Percentiles rank a stretch among this genome's conserved stretches.
These are phyloP conservation scores for Crithidia bombi DNA, from an alignment of 208 protist species.

Conservation along the genomic window DNA sequence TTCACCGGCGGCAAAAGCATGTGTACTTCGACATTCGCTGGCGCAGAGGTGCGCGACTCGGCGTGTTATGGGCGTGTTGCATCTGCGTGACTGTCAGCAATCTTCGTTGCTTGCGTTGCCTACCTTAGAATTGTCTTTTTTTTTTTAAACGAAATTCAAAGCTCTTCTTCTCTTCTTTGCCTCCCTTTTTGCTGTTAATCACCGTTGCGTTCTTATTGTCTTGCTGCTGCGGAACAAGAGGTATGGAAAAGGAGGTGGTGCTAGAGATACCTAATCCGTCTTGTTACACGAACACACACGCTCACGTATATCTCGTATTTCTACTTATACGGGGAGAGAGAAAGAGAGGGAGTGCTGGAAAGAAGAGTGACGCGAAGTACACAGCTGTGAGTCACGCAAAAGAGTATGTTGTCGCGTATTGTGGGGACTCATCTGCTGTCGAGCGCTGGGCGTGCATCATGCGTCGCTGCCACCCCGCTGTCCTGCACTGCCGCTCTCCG, in stretches of 20 bases:
- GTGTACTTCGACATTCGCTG: too few relatives aligned
- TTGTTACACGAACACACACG: not conserved
- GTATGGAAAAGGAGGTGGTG: not conserved
- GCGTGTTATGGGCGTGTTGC: too few relatives aligned
- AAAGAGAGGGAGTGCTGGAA: not conserved
- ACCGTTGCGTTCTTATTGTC: too few relatives aligned
- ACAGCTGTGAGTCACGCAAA: too few relatives aligned
- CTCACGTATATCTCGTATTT: not conserved
- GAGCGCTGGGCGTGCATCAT: not conserved
- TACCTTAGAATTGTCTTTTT: constrained; percentile 2
- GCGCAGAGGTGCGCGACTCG: too few relatives aligned
- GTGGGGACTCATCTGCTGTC: constrained; percentile 1
- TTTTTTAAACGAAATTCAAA: not conserved
- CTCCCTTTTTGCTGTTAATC: not conserved
- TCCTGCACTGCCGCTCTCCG: not conserved
- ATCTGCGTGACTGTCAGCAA: too few relatives aligned
- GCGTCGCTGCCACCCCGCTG: not conserved
- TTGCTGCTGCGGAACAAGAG: too few relatives aligned
- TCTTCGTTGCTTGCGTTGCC: not conserved
- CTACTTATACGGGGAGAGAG: not conserved
- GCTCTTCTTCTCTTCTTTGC: not conserved
- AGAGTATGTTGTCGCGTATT: constrained; percentile 39
- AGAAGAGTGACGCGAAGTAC: too few relatives aligned
- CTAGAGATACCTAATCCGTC: not conserved
- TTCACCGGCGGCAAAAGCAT: too few relatives aligned